Percentiles rank a stretch among this genome's conserved stretches.
These are phyloP conservation scores for Suillus occidentalis DNA, from an alignment of 768 basidiomycete genomes.

Conservation along the genomic window DNA sequence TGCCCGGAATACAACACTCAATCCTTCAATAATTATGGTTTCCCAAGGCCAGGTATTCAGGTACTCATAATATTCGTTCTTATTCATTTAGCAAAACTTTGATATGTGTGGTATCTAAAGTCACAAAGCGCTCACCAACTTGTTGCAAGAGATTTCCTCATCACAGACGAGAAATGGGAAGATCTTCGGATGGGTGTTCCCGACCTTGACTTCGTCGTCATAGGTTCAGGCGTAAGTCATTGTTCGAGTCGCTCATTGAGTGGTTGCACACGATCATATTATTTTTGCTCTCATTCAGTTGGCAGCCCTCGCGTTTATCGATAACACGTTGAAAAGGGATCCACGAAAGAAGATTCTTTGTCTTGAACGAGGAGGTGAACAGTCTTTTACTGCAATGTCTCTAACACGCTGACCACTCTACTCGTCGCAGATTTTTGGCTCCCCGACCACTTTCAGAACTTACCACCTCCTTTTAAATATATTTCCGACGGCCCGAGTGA, in stretches of 20 bases:
- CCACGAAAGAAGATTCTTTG: conserved; percentile 17
- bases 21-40: neutral
- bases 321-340: conserved; percentile 14
- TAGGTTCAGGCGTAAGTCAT: neutral
- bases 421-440: neutral
- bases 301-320: conserved; percentile 19
- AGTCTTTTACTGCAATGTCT: neutral
- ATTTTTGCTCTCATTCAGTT: neutral
- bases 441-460: conserved; percentile 3
- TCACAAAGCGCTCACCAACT: neutral
- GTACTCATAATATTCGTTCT: neutral
- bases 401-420: neutral
- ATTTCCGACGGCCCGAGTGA: conserved; percentile 5
- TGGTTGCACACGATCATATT: neutral
- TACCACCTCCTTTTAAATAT: neutral
- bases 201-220: neutral
- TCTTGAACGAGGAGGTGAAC: conserved; percentile 16
- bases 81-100: neutral
- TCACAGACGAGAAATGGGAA: neutral
- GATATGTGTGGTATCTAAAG: neutral
- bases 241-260: neutral
- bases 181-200: neutral
- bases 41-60: neutral
- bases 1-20: neutral
- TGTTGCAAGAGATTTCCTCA: neutral